phyloP scores from a whole-genome alignment of 2,329 filamentous ascomycete species.

The Paraphoma sp. region DNA sequence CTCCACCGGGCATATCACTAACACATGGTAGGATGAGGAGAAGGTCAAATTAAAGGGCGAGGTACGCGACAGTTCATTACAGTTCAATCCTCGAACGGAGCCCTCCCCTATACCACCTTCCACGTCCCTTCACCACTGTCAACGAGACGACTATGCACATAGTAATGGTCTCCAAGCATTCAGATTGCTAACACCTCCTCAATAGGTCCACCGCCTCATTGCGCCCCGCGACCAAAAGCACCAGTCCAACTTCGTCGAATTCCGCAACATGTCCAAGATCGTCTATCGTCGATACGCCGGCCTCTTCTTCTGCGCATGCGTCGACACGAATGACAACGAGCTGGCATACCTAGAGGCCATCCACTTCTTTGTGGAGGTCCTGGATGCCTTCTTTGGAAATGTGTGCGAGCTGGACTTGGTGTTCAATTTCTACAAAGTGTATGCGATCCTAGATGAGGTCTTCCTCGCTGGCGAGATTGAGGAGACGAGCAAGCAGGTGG shows the following conservation, averaged over 20 bases:
- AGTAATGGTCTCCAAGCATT: too few species aligned
- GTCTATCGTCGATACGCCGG: conserved; percentile 97
- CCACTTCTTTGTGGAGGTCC: conserved; percentile 98
- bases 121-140: too few species aligned
- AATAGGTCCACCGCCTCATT: conserved; percentile 93
- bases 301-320: conserved; percentile 98
- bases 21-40: conserved; percentile 75
- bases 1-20: too few species aligned
- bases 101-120: too few species aligned
- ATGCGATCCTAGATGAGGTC: conserved; percentile 97
- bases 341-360: conserved; percentile 96
- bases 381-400: conserved; percentile 98
- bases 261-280: conserved; percentile 86
- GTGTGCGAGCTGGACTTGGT: conserved; percentile 96
- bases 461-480: conserved; percentile 98
- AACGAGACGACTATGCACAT: too few species aligned
- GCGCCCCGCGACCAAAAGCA: conserved; percentile 98
- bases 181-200: neutral
- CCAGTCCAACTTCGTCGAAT: conserved; percentile 99
- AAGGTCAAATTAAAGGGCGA: conserved; percentile 99
- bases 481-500: conserved; percentile 98
- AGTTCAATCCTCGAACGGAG: too few species aligned
- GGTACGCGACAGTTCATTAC: conserved; percentile 55
- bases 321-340: conserved; percentile 99
- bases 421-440: conserved; percentile 82